Conservation (phyloP, 1,139 yeast species). For the Taphrina wiesneri region DNA sequence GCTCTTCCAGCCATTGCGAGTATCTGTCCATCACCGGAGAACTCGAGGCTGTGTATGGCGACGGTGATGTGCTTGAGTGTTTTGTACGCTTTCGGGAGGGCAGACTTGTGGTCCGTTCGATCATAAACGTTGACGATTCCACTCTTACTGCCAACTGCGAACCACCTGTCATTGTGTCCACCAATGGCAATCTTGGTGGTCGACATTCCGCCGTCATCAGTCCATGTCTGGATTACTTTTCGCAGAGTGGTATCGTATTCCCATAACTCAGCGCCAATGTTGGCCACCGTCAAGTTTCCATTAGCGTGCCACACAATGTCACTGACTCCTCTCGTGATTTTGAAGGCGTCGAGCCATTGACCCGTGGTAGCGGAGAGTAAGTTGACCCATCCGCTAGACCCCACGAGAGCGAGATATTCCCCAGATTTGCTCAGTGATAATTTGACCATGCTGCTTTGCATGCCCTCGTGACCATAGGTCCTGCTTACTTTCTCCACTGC, state of each 20-base stretch:
- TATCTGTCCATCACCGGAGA: conserved; percentile 86
- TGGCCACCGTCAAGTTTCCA: conserved; percentile 66
- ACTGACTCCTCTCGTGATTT: conserved; percentile 69
- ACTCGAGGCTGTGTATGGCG: conserved; percentile 65
- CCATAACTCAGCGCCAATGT: conserved; percentile 86
- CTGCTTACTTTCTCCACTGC: conserved; percentile 79
- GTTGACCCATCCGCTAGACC: conserved; percentile 90
- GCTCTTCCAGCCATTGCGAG: conserved; percentile 83
- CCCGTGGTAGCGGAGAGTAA: conserved; percentile 73
- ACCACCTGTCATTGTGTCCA: conserved; percentile 74
- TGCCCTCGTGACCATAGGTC: conserved; percentile 85
- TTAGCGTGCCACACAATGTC: conserved; percentile 67
- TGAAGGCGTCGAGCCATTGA: conserved; percentile 82
- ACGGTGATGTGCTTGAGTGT: conserved; percentile 75
- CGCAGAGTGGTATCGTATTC: conserved; percentile 64
- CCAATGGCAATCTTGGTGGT: conserved; percentile 78
- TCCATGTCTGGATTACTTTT: conserved; percentile 68
- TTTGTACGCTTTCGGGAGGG: conserved; percentile 48
- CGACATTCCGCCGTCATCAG: conserved; percentile 82
- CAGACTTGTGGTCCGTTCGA: conserved; percentile 45
- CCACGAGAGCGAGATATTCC: conserved; percentile 69
- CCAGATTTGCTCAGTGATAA: conserved; percentile 75
- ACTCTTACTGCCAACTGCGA: conserved; percentile 83
- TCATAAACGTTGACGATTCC: conserved; percentile 92
- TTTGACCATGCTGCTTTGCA: conserved; percentile 84